Evolutionary conservation across 495 filamentous ascomycete genomes (phyloP), one percentile per base, ranked within the genome.

Genomic region (Aspergillus bertholletiae): DNA sequence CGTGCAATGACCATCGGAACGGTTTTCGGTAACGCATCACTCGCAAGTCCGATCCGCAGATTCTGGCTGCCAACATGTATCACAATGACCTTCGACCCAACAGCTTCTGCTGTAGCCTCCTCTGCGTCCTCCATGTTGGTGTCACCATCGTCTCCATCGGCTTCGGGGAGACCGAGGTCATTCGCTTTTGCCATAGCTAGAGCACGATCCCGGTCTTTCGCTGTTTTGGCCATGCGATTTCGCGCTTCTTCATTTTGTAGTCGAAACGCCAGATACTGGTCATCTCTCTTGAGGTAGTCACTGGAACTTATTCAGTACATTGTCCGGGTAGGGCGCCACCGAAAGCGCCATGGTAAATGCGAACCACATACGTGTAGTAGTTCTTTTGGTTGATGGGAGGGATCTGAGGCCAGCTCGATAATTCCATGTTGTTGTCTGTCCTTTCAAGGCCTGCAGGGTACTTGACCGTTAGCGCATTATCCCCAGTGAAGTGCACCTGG

Each of bases 21-120:
- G 2, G 89, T 93, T 71, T 92, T 96, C 0, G 94, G 94, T 28
- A 98, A 71, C 20, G 92, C 94, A 76, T 98, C 94, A 63, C 89
- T 97, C 5, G 93, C 89, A 45, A 97, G 79, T 0, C 94, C 94
- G 56, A 98, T 90, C 28, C 94, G 80, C 50, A 97, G 69, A 54
- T 97, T 97, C 73, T 98, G 94, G 64, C 92, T 96, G n/a, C 94
- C 94, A n/a, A 93, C 82, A 66, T 98, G 94, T 51, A 98, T 89
- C 30, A 97, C 88, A 64, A 98, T 92, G 50, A 96, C 87, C 67
- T 95, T 97, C 9, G 92, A 93, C 34, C 90, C 90, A 54, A 82
- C 70, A n/a, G 79, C 69, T 55, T 88, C 82, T 43, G 84, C 77
- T 7, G 81, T 77, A 5, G 78, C 62, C 12, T 82, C 77, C 13